Evolutionary conservation across 805 yeast species (phyloP).

Genomic region (Wickerhamomyces bovis): DNA sequence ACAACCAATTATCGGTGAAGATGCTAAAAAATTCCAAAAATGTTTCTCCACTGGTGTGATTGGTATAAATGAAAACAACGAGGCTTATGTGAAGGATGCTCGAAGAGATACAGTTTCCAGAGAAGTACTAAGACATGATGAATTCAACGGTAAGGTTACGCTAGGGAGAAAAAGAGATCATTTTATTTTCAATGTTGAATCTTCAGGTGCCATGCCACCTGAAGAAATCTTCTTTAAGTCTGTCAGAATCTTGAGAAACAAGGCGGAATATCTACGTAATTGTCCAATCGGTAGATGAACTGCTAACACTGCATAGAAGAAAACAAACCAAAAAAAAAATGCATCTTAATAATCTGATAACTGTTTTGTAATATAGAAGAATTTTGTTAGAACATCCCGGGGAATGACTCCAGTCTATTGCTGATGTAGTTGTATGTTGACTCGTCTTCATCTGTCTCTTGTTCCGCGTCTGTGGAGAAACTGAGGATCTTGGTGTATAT

Average conservation of each 20-base stretch:
- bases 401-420: constrained; percentile 2
- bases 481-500: constrained; percentile 21
- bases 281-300: constrained; percentile 60
- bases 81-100: constrained; percentile 81
- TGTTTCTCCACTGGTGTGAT: constrained; percentile 95
- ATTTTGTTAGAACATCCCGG: not conserved
- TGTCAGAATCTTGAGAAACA: constrained; percentile 76
- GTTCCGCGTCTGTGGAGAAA: constrained; percentile 7
- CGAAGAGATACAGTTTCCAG: constrained; percentile 95
- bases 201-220: constrained; percentile 95
- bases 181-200: constrained; percentile 90
- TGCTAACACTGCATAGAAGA: not conserved
- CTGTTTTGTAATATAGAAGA: not conserved
- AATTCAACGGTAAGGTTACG: constrained; percentile 82
- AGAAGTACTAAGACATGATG: constrained; percentile 91
- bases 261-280: constrained; percentile 71
- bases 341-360: not conserved
- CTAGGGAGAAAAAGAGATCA: constrained; percentile 90
- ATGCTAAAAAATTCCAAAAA: constrained; percentile 72
- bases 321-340: not conserved
- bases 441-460: constrained; percentile 1
- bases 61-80: constrained; percentile 57
- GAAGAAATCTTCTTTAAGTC: constrained; percentile 93
- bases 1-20: constrained; percentile 67
- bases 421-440: constrained; percentile 3